Conservation (phyloP, 2,329 filamentous ascomycete genomes). For the Curvularia eragrostidis region DNA sequence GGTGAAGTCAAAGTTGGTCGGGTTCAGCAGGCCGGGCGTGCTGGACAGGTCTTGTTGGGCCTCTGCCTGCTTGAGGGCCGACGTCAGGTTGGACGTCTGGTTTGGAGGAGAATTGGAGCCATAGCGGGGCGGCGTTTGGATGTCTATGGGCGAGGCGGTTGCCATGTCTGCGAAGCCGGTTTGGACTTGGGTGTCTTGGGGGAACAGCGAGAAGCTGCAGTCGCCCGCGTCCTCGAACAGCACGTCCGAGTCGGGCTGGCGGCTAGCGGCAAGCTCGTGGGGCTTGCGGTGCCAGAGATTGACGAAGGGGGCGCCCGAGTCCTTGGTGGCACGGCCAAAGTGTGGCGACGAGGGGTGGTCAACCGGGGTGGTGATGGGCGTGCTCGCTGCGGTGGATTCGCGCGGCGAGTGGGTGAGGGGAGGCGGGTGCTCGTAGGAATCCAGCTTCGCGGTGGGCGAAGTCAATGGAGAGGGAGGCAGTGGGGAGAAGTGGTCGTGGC, state of each 20-base stretch:
- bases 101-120: conserved; percentile 66
- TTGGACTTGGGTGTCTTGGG: conserved; percentile 38
- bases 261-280: conserved; percentile 42
- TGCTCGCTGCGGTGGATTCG: conserved; percentile 60
- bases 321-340: conserved; percentile 52
- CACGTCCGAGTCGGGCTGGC: conserved; percentile 43
- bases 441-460: conserved; percentile 57
- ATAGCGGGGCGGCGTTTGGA: conserved; percentile 61
- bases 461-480: conserved; percentile 10
- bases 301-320: conserved; percentile 41
- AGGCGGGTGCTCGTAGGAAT: conserved; percentile 60
- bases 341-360: conserved; percentile 51
- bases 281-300: conserved; percentile 56
- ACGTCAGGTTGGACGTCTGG: conserved; percentile 69
- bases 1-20: conserved; percentile 39
- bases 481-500: conserved; percentile 13
- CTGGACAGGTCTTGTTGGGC: conserved; percentile 40
- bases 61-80: conserved; percentile 62
- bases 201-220: conserved; percentile 51
- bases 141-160: conserved; percentile 65
- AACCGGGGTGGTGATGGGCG: conserved; percentile 54
- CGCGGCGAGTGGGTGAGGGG: conserved; percentile 61
- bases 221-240: conserved; percentile 52
- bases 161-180: conserved; percentile 55
- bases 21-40: conserved; percentile 54